Base-by-base conservation (phyloP, 805 yeast genomes). In the Kodamaea neixiangensis region DNA sequence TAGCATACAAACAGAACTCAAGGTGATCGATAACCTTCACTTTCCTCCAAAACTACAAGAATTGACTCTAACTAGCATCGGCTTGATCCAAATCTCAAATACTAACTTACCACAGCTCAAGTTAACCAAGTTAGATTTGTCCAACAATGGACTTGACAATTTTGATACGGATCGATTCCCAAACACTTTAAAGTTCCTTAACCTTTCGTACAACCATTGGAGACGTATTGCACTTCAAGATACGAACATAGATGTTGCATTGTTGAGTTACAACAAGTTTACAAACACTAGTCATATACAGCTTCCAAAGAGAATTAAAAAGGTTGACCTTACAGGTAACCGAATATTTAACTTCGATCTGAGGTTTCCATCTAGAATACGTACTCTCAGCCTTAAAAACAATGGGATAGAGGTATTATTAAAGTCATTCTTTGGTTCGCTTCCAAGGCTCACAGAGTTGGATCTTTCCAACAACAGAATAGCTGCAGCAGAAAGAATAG, bases 151-250 rank as follows among this genome's bases (percentile, higher is more conserved):
- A 11, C 44, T 41, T 11, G 44, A 41, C 33, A 29, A 25, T 11
- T 41, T 41, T 17, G 44, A 41, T 17, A 41, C 34, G 14, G 34
- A 37, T 20, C 41, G 5, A 13, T 41, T 41, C 34, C 44, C 44
- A 10, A 13, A 11, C 5, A n/a, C 33, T 4, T 41, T 41, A 13
- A 14, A 29, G 17, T 14, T 14, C n/a, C 33, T 41, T 5, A 20
- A 41, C 33, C 14, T 41, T 7, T 21, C 33, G 7, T 5, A 10
- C 15, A 41, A 41, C 44, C 6, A 41, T 25, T 41, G 33, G 33
- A 14, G 34, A 20, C 15, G 44, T 7, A 19, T 41, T 3, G 19
- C 20, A 21, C 34, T 41, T 6, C 7, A 19, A 4, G n/a, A 41
- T 17, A 41, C 44, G 5, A 41, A 41, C 4, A 20, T 21, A 4